Conservation (phyloP, 192 early-diverging fungal species). For the Entophlyctis luteolus region DNA sequence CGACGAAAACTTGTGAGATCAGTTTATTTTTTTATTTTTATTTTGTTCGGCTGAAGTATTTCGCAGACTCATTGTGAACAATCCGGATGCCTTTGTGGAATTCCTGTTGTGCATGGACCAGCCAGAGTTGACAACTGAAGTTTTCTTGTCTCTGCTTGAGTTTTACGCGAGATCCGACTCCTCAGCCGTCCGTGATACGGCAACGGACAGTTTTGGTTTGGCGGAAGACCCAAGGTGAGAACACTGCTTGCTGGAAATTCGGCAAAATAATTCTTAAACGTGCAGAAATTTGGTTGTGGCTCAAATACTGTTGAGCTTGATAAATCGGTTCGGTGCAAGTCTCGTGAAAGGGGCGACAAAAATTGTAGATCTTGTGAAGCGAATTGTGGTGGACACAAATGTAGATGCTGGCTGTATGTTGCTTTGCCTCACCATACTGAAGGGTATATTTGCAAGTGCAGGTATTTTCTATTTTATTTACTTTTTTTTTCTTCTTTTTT, state of each 20-base stretch:
- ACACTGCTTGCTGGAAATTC: not conserved
- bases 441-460: not conserved
- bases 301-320: slow-evolving; percentile 49
- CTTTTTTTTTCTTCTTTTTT: slow-evolving; percentile 10
- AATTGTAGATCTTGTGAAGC: slow-evolving; percentile 11
- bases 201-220: not conserved
- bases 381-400: not conserved
- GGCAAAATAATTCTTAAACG: slow-evolving; percentile 5
- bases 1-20: not conserved
- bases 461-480: slow-evolving; percentile 15
- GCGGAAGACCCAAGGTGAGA: not conserved
- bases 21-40: slow-evolving; percentile 12
- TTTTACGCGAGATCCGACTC: slow-evolving; percentile 59
- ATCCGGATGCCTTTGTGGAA: slow-evolving; percentile 61
- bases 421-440: slow-evolving; percentile 13
- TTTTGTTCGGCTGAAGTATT: slow-evolving; percentile 29
- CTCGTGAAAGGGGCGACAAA: slow-evolving; percentile 2
- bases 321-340: slow-evolving; percentile 7
- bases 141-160: slow-evolving; percentile 74
- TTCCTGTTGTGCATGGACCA: slow-evolving; percentile 58
- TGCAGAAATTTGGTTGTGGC: not conserved
- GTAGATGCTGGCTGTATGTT: slow-evolving; percentile 15
- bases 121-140: slow-evolving; percentile 58
- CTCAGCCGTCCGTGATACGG: slow-evolving; percentile 19
- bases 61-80: slow-evolving; percentile 6